Evolutionary conservation across 768 basidiomycete species (phyloP).

Genomic region (Boletus vermiculosoides): DNA sequence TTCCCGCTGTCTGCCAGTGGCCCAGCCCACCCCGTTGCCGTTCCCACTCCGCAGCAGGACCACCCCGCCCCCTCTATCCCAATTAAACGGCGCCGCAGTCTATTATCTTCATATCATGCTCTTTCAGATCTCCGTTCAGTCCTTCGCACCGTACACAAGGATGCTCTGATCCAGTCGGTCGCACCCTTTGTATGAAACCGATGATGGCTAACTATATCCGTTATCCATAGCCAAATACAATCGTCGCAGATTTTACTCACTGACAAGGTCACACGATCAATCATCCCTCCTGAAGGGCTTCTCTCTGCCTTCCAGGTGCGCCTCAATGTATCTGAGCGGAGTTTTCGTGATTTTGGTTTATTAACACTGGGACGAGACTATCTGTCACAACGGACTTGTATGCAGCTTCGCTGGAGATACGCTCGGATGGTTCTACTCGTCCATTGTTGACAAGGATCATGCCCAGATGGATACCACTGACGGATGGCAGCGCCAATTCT

Average conservation of each 20-base stretch:
- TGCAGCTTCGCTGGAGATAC: conserved; percentile 51
- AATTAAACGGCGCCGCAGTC: not conserved
- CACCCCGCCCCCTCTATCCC: not conserved
- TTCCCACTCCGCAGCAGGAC: not conserved
- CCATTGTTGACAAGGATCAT: conserved; percentile 12
- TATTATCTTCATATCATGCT: not conserved
- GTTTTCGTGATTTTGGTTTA: not conserved
- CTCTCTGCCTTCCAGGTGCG: conserved; percentile 51
- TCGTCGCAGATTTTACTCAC: conserved; percentile 41
- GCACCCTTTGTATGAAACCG: not conserved
- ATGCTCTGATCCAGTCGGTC: conserved; percentile 30
- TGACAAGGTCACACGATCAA: conserved; percentile 29
- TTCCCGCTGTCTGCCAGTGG: conserved; percentile 34
- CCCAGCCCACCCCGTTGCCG: not conserved
- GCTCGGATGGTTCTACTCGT: conserved; percentile 50
- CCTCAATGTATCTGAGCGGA: not conserved
- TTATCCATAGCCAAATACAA: conserved; percentile 38
- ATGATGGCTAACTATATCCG: not conserved
- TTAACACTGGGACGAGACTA: conserved; percentile 29
- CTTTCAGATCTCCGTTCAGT: conserved; percentile 19
- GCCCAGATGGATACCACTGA: conserved; percentile 2
- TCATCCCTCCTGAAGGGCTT: conserved; percentile 28
- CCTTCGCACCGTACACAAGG: conserved; percentile 18
- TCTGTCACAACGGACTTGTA: conserved; percentile 29
- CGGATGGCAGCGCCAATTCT: conserved; percentile 44